Evolutionary conservation across 306 rosid genomes (phyloP), one percentile per base, ranked within the genome.

Genomic region (Inga leiocalycina): DNA sequence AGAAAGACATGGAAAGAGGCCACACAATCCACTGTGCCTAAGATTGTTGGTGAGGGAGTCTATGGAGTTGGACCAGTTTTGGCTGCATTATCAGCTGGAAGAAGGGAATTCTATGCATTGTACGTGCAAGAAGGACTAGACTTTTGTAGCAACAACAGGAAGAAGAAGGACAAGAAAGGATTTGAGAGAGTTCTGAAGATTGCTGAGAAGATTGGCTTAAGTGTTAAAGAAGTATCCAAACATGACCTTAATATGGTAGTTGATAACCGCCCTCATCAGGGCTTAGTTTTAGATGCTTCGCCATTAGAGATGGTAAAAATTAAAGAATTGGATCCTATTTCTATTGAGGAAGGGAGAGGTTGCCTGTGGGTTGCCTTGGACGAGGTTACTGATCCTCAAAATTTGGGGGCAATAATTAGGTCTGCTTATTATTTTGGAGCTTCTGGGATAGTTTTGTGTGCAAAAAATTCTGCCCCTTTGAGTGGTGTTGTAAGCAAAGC

Each of bases 211-310:
- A 71, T 92, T 59, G 92, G 89, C 43, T 30, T 96, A 80, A 87
- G 82, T 34, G 61, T 91, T 82, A 93, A 88, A 89, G 91, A 94
- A 84, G 84, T 86, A 51, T 88, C 97, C 19, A 96, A 96, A 89
- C 99, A 96, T 79, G 97, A 96, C 88, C 90, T 96, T 77, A 96
- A 96, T 84, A 96, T 94, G 99, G 91, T 93, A 66, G 89, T 78
- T n/a, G 99, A 96, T 89, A 96, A 89, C 84, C 93, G 97, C 11
- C 99, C 98, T 13, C 99, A 96, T 88, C 97, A 94, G 78, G 98
- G 97, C 82, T 85, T 96, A 73, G 97, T 96, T 68, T 88, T 96
- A 45, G 99, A 94, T 82, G 97, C 97, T 80, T 96, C 98, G 17
- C 93, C 97, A 6, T 78, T 94, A 49, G 98, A 96, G 93, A 93